These are phyloP conservation scores for Apiospora malaysiana DNA, from an alignment of 2,329 filamentous ascomycete species.

Conservation along the genomic window DNA sequence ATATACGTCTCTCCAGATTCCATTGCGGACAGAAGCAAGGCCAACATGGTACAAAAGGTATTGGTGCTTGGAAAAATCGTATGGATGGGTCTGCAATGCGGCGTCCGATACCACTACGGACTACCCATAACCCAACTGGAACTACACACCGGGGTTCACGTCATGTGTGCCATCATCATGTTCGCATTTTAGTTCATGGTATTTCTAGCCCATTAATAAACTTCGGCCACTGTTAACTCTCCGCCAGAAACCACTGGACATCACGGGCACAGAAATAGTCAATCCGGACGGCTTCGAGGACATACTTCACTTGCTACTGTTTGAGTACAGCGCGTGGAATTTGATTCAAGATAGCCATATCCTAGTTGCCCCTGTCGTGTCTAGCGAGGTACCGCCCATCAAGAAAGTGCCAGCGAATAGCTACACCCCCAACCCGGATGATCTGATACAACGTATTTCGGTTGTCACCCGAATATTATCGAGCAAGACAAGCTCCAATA, in stretches of 20 bases:
- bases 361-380: neutral
- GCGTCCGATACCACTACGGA: neutral
- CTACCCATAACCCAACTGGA: neutral
- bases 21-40: neutral
- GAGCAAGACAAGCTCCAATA: too few species aligned
- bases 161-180: neutral
- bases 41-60: neutral
- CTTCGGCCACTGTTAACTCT: neutral
- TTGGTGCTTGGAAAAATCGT: neutral
- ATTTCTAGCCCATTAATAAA: neutral
- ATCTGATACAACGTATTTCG: too few species aligned
- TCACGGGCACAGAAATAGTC: neutral
- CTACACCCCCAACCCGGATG: neutral
- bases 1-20: neutral
- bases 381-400: rapidly evolving
- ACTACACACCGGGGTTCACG: neutral
- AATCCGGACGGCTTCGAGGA: neutral
- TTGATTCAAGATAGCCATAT: neutral
- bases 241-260: neutral
- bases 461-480: too few species aligned
- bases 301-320: neutral
- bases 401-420: neutral
- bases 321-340: neutral
- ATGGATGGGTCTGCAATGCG: neutral
- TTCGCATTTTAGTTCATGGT: neutral